A percentile compares a stretch with the other conserved stretches of the same genome.
Evolutionary conservation across 2,329 filamentous ascomycete species (phyloP).

Genomic region (Aureobasidium subglaciale): DNA sequence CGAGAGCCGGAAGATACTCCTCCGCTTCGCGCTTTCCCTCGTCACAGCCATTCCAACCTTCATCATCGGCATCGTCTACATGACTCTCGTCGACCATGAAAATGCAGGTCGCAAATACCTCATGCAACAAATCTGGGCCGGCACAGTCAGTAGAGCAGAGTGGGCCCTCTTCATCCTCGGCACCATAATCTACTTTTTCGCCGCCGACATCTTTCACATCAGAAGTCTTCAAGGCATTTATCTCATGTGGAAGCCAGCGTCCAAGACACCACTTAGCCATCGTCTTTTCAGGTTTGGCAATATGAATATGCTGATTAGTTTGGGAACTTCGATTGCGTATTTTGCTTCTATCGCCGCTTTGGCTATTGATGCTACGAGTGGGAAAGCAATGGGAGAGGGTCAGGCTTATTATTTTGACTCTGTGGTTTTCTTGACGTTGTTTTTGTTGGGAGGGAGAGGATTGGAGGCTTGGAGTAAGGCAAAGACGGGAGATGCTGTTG

Average conservation of each 20-base stretch:
- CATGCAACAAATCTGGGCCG: conserved; percentile 63
- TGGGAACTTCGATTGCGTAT: conserved; percentile 84
- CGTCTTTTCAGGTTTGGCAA: conserved; percentile 90
- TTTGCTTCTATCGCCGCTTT: conserved; percentile 74
- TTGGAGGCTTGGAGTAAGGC: conserved; percentile 89
- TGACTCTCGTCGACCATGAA: conserved; percentile 64
- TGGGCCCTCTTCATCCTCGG: conserved; percentile 74
- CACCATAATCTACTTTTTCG: conserved; percentile 80
- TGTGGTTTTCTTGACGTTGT: conserved; percentile 85
- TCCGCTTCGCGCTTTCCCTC: conserved; percentile 63
- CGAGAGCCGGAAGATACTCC: conserved; percentile 61
- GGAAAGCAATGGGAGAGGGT: conserved; percentile 17
- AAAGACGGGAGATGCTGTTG: conserved; percentile 79
- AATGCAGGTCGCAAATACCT: conserved; percentile 57
- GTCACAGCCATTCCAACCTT: conserved; percentile 73
- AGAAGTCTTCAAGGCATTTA: conserved; percentile 72
- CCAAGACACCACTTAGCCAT: conserved; percentile 62
- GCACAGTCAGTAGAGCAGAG: conserved; percentile 63
- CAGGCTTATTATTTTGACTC: conserved; percentile 69
- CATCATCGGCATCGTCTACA: conserved; percentile 81
- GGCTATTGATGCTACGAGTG: conserved; percentile 45
- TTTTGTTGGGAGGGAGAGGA: conserved; percentile 66
- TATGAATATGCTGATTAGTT: conserved; percentile 90
- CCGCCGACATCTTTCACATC: conserved; percentile 76
- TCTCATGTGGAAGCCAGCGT: conserved; percentile 69